Conservation (phyloP, 1,139 yeast species). For the Suhomyces kunorum region DNA sequence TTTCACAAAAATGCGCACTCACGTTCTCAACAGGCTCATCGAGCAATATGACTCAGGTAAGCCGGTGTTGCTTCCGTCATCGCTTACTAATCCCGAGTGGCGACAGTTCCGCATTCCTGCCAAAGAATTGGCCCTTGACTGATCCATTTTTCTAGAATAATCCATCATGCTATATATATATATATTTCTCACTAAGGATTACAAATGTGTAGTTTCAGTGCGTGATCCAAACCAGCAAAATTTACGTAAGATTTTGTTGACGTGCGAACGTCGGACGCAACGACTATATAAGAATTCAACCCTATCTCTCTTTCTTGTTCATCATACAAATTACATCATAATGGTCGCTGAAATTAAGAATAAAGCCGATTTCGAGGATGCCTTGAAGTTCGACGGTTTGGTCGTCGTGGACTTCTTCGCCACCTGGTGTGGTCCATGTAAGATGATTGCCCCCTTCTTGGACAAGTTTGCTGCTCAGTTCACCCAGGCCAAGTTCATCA, state of each 20-base stretch:
- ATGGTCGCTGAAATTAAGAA: conserved; percentile 47
- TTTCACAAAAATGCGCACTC: not conserved
- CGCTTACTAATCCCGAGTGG: conserved; percentile 6
- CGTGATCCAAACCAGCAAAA: conserved; percentile 6
- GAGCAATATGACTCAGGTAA: conserved; percentile 3
- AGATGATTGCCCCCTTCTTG: conserved; percentile 76
- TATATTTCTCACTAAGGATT: not conserved
- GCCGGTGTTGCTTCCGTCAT: conserved; percentile 5
- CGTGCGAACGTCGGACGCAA: conserved; percentile 2
- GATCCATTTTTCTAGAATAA: not conserved
- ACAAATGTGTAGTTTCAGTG: no score
- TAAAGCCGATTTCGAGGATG: conserved; percentile 62
- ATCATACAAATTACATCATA: conserved; percentile 16
- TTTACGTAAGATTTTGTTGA: no score
- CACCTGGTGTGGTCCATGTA: conserved; percentile 94
- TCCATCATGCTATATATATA: not conserved
- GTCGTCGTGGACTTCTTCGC: conserved; percentile 87
- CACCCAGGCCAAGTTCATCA: conserved; percentile 65
- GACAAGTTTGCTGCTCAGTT: conserved; percentile 57
- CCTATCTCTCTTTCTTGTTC: not conserved
- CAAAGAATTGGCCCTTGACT: conserved; percentile 4
- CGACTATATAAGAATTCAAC: conserved; percentile 6
- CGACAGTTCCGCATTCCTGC: conserved; percentile 3
- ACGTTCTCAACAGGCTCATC: conserved; percentile 3
- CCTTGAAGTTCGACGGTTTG: conserved; percentile 55